These are phyloP conservation scores for Leccinum sublutescens DNA, from an alignment of 768 basidiomycete species.

Conservation along the genomic window DNA sequence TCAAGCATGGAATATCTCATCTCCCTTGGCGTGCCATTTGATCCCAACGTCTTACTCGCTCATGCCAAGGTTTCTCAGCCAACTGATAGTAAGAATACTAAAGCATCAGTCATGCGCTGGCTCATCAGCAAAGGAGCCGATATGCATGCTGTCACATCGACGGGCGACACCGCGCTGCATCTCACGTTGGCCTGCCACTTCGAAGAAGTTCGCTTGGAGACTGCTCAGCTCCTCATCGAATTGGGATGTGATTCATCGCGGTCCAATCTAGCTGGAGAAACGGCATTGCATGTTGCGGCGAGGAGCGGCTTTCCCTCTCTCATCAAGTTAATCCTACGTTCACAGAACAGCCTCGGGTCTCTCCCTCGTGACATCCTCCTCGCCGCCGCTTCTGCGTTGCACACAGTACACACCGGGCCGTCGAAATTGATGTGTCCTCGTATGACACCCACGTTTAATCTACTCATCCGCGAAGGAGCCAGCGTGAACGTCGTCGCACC, in stretches of 20 bases:
- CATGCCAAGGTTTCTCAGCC: neutral
- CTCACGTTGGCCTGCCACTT: neutral
- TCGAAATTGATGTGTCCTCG: neutral
- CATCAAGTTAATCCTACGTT: neutral
- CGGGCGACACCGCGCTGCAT: constrained; percentile 1
- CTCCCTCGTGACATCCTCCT: constrained; percentile 1
- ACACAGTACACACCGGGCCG: neutral
- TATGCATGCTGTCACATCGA: neutral
- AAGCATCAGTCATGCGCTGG: neutral
- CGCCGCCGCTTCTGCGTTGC: neutral
- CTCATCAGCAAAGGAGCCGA: constrained; percentile 1
- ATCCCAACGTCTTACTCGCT: neutral
- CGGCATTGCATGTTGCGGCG: neutral
- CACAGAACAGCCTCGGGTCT: neutral
- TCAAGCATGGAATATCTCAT: constrained; percentile 2
- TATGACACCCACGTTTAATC: neutral
- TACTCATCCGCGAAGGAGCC: neutral
- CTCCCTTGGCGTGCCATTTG: neutral
- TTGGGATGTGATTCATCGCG: neutral
- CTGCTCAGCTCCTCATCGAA: neutral
- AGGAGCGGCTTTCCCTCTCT: constrained; percentile 1
- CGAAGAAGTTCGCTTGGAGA: neutral
- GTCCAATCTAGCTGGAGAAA: constrained; percentile 2
- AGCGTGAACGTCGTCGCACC: neutral
- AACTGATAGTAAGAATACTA: neutral